Conservation (phyloP, 2,329 filamentous ascomycete species). For the Arthrobotrys sinensis region DNA sequence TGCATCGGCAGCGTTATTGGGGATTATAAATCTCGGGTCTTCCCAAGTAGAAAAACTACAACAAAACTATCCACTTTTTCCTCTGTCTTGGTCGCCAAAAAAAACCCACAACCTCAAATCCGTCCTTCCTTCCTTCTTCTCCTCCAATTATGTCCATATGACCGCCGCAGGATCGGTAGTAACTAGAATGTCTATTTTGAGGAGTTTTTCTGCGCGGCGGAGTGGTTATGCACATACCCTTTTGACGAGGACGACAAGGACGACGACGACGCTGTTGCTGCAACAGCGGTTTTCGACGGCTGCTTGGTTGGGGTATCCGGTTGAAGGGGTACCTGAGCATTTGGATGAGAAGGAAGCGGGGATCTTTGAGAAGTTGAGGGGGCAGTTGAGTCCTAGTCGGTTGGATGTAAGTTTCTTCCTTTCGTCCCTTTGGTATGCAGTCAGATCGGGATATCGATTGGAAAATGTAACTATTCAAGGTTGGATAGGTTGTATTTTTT, state of each 20-base stretch:
- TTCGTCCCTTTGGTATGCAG: background rate
- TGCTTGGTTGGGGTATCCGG: background rate
- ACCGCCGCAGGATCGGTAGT: background rate
- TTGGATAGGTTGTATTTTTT: background rate
- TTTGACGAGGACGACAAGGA: background rate
- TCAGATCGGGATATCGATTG: too few relatives aligned
- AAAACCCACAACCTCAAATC: background rate
- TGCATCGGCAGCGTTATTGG: background rate
- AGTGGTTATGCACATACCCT: background rate
- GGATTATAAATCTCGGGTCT: background rate
- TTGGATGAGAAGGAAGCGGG: conserved; percentile 74
- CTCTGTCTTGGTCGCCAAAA: background rate
- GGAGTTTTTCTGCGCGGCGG: background rate
- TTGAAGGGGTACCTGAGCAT: conserved; percentile 68
- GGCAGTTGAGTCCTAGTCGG: conserved; percentile 65
- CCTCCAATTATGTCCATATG: background rate
- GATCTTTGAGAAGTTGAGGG: conserved; percentile 71
- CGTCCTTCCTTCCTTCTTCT: background rate
- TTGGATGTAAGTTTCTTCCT: conserved; percentile 65
- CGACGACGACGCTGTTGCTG: background rate
- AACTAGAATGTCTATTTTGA: conserved; percentile 1
- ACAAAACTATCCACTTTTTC: too few relatives aligned
- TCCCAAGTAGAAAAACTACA: background rate
- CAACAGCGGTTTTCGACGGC: conserved; percentile 25
- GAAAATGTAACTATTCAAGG: too few relatives aligned